Base-by-base conservation (phyloP, 2,329 filamentous ascomycete genomes). In the Sarocladiaceae sp. region DNA sequence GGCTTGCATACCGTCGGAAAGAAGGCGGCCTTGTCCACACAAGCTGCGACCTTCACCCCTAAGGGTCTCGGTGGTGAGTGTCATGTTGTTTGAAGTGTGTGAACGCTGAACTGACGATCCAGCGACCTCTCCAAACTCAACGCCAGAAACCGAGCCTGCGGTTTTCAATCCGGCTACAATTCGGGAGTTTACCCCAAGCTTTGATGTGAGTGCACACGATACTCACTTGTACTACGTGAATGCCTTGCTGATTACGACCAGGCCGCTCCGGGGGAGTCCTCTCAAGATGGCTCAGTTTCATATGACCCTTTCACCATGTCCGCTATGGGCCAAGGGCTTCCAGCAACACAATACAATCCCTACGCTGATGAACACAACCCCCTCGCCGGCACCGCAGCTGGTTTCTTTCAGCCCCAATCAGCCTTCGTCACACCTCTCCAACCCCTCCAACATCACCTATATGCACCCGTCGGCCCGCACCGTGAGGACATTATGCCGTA, bases 381-480 rank as follows among this genome's bases (percentile, higher is more conserved):
- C 18, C 71, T 92, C 46, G 73, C 77, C 5, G 73, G 68, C 25
- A 74, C 77, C 53, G 79, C 79, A 4, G 74, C 82, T 15, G 76
- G 82, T 2, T 96, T 86, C 66, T 96, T 87, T 63, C 79, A 80
- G 47, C 66, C 76, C n/a, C 78, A 79, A 39, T 69, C 69, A 48
- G 70, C 73, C 11, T 86, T 78, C 62, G 66, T 72, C 11, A 66
- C 76, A 11, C 74, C 77, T 15, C 66, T 76, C 18, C 85, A 87
- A 58, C 87, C 87, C 20, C 80, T 91, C 5, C 88, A 93, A 73
- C 96, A 97, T 66, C 94, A 99, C 67, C 79, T 96, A 12, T 99
- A 99, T 67, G 89, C 90, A 28, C 91, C 92, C 0, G 80, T 92
- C 53, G 90, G 90, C 5, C 85, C 89, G n/a, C 82, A 91, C 64